Conservation (phyloP, 2,329 filamentous ascomycete genomes). For the Trichocomaceae sp. region DNA sequence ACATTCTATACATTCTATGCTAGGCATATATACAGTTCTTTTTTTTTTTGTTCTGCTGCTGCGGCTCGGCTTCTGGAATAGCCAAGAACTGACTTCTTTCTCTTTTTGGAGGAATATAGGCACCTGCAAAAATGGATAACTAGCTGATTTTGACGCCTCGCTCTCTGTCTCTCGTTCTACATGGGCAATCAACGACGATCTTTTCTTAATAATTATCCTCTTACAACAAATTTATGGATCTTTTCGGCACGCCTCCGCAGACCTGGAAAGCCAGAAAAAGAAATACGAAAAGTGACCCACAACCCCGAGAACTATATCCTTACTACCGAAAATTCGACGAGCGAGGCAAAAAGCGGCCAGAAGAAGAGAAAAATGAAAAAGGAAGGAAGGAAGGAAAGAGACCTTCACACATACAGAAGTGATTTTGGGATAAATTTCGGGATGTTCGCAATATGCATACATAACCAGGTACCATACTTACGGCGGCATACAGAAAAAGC, state of each 20-base stretch:
- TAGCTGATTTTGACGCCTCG: background rate
- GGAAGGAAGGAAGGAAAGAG: too few species aligned
- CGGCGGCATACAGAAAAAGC: background rate
- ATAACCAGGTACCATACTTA: background rate
- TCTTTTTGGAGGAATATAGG: background rate
- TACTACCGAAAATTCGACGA: background rate
- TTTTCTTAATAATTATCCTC: background rate
- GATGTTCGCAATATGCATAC: background rate
- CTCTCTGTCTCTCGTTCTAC: background rate
- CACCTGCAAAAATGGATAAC: background rate
- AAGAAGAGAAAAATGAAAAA: background rate
- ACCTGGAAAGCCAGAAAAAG: background rate
- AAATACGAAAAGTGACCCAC: background rate
- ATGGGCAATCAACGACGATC: background rate
- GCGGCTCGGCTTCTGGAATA: background rate
- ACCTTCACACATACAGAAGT: background rate
- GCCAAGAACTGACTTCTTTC: background rate
- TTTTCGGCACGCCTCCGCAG: background rate
- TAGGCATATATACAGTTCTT: too few species aligned
- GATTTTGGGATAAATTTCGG: background rate
- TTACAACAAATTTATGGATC: background rate
- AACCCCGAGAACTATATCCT: background rate
- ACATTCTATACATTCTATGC: background rate
- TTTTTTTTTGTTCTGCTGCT: background rate
- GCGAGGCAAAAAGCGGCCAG: background rate